Conservation (phyloP, 352 stramenopile genomes). For the Albugo candida region DNA sequence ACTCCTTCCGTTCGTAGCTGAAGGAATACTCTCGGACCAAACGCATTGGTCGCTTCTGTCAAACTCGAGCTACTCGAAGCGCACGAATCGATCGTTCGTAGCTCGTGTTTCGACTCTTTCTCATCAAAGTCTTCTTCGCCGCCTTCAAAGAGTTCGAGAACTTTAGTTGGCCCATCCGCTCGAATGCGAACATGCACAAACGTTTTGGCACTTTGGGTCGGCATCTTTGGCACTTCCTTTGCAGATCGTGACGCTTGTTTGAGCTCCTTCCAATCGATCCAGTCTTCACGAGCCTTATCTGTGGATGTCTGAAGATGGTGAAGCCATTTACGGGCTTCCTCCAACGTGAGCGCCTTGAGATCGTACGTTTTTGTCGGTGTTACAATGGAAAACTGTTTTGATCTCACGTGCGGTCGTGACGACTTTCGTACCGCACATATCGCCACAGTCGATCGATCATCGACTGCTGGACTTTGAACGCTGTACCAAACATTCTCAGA, state of each 20-base stretch:
- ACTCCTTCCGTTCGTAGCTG: constrained; percentile 58
- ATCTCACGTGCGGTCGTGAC: constrained; percentile 2
- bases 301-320: constrained; percentile 38
- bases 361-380: constrained; percentile 74
- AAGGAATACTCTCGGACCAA: constrained; percentile 15
- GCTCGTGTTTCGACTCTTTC: constrained; percentile 17
- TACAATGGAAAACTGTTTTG: constrained; percentile 75
- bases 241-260: neutral
- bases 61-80: constrained; percentile 36
- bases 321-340: constrained; percentile 53
- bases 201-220: constrained; percentile 37
- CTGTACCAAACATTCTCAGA: constrained; percentile 65
- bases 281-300: constrained; percentile 10
- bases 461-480: constrained; percentile 9
- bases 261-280: neutral
- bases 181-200: constrained; percentile 72
- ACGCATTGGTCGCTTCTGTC: constrained; percentile 21
- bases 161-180: constrained; percentile 78
- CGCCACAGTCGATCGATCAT: constrained; percentile 5
- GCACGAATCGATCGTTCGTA: constrained; percentile 1
- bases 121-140: constrained; percentile 74
- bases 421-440: no score
- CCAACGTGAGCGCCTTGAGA: constrained; percentile 55
- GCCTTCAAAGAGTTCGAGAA: constrained; percentile 80
- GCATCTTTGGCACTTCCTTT: neutral